phyloP scores from a whole-genome alignment of 176 grass and related monocot genomes.

The Hsuehochloa calcarea region DNA sequence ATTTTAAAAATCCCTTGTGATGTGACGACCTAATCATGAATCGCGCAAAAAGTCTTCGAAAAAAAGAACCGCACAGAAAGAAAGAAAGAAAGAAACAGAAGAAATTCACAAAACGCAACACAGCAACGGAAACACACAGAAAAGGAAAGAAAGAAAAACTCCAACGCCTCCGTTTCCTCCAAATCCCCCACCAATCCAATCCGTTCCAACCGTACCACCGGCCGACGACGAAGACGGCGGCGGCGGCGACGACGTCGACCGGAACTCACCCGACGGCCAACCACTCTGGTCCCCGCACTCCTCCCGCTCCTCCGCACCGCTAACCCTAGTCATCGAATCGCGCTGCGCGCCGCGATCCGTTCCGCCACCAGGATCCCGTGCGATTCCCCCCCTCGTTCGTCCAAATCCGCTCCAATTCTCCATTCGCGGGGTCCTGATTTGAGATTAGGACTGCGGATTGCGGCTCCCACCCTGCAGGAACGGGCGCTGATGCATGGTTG shows the following conservation, averaged over 20 bases:
- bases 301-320: background rate
- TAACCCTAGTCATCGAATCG: conserved; percentile 10
- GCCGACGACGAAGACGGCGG: background rate
- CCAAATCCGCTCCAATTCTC: conserved; percentile 1
- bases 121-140: background rate
- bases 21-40: background rate
- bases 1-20: too few species aligned
- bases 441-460: background rate
- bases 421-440: background rate
- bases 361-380: background rate
- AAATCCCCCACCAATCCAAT: background rate
- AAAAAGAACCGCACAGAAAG: too few species aligned
- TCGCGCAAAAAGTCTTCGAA: too few species aligned
- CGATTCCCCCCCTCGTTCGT: background rate
- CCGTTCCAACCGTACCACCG: background rate
- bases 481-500: background rate
- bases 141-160: background rate
- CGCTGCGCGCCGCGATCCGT: background rate
- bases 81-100: background rate
- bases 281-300: background rate
- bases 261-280: background rate
- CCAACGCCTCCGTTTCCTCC: background rate
- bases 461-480: background rate
- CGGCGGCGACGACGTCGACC: background rate
- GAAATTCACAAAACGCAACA: background rate